These are phyloP conservation scores for Calvatia gigantea DNA, from an alignment of 768 basidiomycete species.

Conservation along the genomic window DNA sequence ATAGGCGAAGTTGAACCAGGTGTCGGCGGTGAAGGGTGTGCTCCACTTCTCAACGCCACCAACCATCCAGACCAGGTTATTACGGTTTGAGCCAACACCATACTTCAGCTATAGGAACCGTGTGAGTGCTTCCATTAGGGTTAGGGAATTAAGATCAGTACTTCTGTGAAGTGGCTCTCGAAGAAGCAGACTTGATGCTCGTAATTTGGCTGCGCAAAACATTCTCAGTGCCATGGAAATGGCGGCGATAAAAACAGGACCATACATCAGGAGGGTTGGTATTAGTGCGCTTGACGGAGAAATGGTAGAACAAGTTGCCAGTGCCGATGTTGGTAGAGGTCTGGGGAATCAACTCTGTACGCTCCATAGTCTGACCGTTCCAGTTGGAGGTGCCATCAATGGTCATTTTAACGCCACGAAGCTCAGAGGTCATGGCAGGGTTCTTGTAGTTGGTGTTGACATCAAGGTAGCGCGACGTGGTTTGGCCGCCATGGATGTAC, in stretches of 20 bases:
- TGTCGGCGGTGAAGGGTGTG: slow-evolving; percentile 44
- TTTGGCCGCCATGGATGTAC: slow-evolving; percentile 54
- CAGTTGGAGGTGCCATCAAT: slow-evolving; percentile 52
- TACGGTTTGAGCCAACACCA: slow-evolving; percentile 46
- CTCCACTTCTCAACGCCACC: slow-evolving; percentile 43
- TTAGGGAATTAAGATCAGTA: slow-evolving; percentile 15
- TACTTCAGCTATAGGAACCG: slow-evolving; percentile 43
- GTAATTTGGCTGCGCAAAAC: slow-evolving; percentile 36
- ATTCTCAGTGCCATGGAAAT: not conserved
- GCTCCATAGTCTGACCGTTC: slow-evolving; percentile 48
- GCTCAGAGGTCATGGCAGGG: slow-evolving; percentile 49
- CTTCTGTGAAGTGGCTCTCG: slow-evolving; percentile 63
- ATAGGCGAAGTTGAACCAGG: slow-evolving; percentile 67
- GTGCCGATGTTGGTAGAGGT: slow-evolving; percentile 52
- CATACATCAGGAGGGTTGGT: slow-evolving; percentile 52
- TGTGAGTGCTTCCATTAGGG: not conserved
- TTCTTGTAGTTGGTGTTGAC: slow-evolving; percentile 53
- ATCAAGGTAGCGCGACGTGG: slow-evolving; percentile 52
- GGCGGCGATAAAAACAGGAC: not conserved
- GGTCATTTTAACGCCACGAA: slow-evolving; percentile 48
- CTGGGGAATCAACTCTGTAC: slow-evolving; percentile 40
- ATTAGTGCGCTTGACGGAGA: slow-evolving; percentile 46
- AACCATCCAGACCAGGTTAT: slow-evolving; percentile 53
- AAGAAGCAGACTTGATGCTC: slow-evolving; percentile 65
- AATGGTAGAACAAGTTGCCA: slow-evolving; percentile 61